Evolutionary conservation across 2,329 filamentous ascomycete species (phyloP).

Genomic region (Cladosporium austrohemisphaericum): DNA sequence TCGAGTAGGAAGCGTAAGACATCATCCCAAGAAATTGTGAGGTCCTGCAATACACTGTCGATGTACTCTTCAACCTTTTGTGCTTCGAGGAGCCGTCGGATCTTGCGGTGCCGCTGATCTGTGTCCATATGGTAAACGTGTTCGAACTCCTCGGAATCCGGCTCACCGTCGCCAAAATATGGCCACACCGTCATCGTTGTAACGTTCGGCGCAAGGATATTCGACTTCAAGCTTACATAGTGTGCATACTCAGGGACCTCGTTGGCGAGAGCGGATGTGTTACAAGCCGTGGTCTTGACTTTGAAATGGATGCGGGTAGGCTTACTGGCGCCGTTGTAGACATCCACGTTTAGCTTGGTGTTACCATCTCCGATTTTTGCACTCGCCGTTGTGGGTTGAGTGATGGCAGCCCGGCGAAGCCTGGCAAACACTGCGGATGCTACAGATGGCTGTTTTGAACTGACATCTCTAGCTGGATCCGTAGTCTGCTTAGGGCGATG

Average conservation of each 20-base stretch:
- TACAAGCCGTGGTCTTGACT: neutral
- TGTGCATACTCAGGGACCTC: constrained; percentile 37
- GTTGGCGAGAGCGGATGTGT: constrained; percentile 22
- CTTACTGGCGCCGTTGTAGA: constrained; percentile 3
- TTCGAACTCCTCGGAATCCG: constrained; percentile 30
- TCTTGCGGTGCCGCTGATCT: constrained; percentile 27
- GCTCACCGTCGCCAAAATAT: constrained; percentile 36
- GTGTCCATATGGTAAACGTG: constrained; percentile 31
- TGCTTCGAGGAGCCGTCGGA: constrained; percentile 35
- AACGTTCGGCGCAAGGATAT: constrained; percentile 41
- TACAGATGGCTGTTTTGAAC: neutral
- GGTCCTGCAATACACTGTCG: constrained; percentile 34
- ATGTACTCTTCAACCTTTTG: constrained; percentile 35
- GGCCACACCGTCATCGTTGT: constrained; percentile 40
- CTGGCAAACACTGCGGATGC: constrained; percentile 1
- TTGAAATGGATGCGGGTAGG: neutral
- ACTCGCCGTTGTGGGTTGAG: neutral
- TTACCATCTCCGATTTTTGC: neutral
- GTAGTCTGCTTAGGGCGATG: neutral
- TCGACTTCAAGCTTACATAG: constrained; percentile 41
- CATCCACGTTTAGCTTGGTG: neutral
- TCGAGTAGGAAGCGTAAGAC: constrained; percentile 40
- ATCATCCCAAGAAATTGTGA: constrained; percentile 36
- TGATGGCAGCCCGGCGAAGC: neutral
- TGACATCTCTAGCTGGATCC: neutral